Base-by-base conservation (phyloP, 1,284 basidiomycete species). In the Afroboletus lepidellus region DNA sequence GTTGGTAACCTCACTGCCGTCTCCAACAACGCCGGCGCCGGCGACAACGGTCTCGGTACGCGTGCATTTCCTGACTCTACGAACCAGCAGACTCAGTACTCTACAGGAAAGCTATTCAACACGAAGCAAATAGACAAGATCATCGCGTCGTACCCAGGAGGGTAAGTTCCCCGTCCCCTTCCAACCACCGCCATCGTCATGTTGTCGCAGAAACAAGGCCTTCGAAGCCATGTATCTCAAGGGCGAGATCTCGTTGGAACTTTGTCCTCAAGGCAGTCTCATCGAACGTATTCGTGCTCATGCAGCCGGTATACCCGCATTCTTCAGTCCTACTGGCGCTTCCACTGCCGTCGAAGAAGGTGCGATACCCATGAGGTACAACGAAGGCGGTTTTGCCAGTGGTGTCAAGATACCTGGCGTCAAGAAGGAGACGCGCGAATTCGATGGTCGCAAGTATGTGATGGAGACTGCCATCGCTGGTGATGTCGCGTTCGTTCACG, bases 241-340 rank as follows among this genome's bases (percentile, higher is more conserved):
- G 20, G 94, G 94, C 48, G 74, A 90, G 56, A 87, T 96, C 56
- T 83, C 87, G 1, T 73, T 97, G 37, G 94, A 97, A 67, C 84
- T 97, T 30, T 90, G 89, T 41, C 94, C 94, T 3, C 94, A 97
- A 73, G 94, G 85, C 8, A 95, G 93, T 12, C 84, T 99, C 27
- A 89, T 90, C 18, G 96, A 97, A 68, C 86, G 94, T 56, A 79
- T 97, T 56, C 85, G 95, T 30, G 90, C 95, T 5, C 93, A 93
- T 53, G 95, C 91, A 3, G 92, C 93, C 21, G 96, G 96, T 51
- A 95, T 97, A 61, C 96, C 96, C 7, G 95, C 92, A 11, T 95
- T 99, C 77, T 99, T 81, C 74, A 98, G 94, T 5, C 92, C 94
- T 5, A 97, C 94, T 3, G 96, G 95, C 41, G 90, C 90, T n/a